These are phyloP conservation scores for Alternaria arbusti DNA, from an alignment of 2,329 filamentous ascomycete species.

Conservation along the genomic window DNA sequence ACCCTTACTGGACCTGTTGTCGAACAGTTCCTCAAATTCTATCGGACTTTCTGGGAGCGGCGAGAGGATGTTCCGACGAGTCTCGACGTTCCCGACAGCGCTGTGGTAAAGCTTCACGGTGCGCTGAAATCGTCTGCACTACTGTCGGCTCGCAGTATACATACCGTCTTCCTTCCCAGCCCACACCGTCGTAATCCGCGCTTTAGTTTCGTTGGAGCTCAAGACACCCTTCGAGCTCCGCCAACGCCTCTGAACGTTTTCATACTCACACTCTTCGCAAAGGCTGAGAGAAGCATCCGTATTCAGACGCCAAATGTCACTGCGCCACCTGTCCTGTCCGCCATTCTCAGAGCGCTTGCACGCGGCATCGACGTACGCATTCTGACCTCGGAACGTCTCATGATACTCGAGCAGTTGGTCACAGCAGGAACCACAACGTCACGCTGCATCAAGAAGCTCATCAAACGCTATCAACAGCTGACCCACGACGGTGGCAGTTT, in stretches of 20 bases:
- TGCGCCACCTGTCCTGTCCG: conserved; percentile 66
- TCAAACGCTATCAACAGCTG: conserved; percentile 59
- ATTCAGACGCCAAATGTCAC: conserved; percentile 83
- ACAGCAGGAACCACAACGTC: conserved; percentile 78
- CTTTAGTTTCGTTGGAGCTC: conserved; percentile 57
- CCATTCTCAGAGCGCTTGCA: conserved; percentile 65
- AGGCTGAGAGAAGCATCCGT: conserved; percentile 65
- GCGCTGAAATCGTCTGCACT: conserved; percentile 4
- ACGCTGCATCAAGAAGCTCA: conserved; percentile 66
- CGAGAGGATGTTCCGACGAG: conserved; percentile 16
- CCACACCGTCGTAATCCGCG: conserved; percentile 72
- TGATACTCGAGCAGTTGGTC: conserved; percentile 80
- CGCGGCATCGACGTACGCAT: conserved; percentile 73
- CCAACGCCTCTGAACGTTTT: conserved; percentile 72
- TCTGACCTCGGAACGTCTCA: conserved; percentile 72
- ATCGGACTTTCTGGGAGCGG: conserved; percentile 70
- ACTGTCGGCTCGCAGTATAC: conserved; percentile 37
- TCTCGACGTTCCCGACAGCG: not conserved
- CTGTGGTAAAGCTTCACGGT: not conserved
- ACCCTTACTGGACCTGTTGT: conserved; percentile 70
- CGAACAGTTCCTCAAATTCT: conserved; percentile 69
- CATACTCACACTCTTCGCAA: conserved; percentile 65
- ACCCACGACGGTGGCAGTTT: conserved; percentile 13
- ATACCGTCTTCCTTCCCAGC: conserved; percentile 74
- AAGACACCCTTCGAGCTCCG: conserved; percentile 61